A percentile compares a stretch with the other conserved stretches of the same genome.
Evolutionary conservation across 495 filamentous ascomycete genomes (phyloP).

Genomic region (Trichoderma reesei): DNA sequence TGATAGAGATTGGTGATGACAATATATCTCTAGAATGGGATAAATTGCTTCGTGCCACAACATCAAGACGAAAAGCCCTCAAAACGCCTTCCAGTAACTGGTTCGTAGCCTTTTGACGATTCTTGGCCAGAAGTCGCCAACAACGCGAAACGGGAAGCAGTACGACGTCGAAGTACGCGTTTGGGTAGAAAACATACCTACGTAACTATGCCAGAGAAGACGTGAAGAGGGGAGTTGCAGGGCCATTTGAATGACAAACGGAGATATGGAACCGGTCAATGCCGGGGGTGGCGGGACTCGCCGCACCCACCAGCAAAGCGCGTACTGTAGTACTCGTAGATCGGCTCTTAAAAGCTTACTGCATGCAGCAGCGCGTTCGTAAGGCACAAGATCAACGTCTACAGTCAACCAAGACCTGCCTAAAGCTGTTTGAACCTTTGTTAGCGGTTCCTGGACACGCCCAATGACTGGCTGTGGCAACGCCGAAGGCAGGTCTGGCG

Average conservation of each 20-base stretch:
- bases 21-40: no score
- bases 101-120: no score
- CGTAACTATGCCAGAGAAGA: not conserved
- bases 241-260: not conserved
- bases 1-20: no score
- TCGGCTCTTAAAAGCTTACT: not conserved
- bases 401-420: not conserved
- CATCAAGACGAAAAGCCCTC: no score
- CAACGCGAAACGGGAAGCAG: no score
- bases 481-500: not conserved
- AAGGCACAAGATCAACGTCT: not conserved
- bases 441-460: not conserved
- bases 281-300: not conserved
- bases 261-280: not conserved
- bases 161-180: no score
- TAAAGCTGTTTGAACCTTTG: slow-evolving; percentile 4
- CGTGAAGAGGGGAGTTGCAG: not conserved
- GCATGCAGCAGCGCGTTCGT: not conserved
- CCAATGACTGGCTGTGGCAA: not conserved
- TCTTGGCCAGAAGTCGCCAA: no score
- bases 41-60: no score
- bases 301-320: not conserved
- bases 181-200: no score
- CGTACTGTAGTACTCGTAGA: not conserved
- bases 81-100: no score